Evolutionary conservation across 2,329 filamentous ascomycete species (phyloP).

Genomic region (Penicillium concentricum): DNA sequence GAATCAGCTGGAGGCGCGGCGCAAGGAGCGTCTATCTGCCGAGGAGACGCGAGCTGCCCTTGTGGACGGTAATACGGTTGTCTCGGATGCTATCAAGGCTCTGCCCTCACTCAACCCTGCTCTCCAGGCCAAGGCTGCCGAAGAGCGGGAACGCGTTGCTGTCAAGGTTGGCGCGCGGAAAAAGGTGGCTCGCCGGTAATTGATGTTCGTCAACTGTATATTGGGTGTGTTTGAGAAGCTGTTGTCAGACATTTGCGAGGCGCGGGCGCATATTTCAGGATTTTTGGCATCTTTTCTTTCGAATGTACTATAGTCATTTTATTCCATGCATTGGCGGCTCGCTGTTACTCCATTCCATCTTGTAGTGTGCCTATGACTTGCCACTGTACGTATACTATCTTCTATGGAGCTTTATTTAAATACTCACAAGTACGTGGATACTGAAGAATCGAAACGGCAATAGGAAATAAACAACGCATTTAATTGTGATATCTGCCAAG

Average conservation of each 20-base stretch:
- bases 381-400: background rate
- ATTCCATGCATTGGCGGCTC: conserved; percentile 22
- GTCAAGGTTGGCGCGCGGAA: conserved; percentile 27
- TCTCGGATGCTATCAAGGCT: conserved; percentile 32
- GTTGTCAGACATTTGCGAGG: conserved; percentile 33
- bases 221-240: conserved; percentile 25
- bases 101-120: conserved; percentile 36
- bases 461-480: background rate
- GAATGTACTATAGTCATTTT: conserved; percentile 29
- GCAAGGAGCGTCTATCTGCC: conserved; percentile 52
- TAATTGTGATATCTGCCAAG: background rate
- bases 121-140: conserved; percentile 23
- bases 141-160: conserved; percentile 28
- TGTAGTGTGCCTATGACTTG: background rate
- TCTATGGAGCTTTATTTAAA: background rate
- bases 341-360: conserved; percentile 3
- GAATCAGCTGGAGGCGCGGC: conserved; percentile 61
- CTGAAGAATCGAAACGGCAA: background rate
- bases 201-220: conserved; percentile 15
- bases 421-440: background rate
- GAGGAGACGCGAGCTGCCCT: conserved; percentile 62
- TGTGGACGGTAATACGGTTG: conserved; percentile 47
- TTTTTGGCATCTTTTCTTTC: conserved; percentile 26
- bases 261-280: conserved; percentile 34
- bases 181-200: conserved; percentile 22